Percentiles rank a stretch among this genome's conserved stretches.
phyloP scores from a whole-genome alignment of 2,329 filamentous ascomycete genomes.

The Epichloe coenophiala region DNA sequence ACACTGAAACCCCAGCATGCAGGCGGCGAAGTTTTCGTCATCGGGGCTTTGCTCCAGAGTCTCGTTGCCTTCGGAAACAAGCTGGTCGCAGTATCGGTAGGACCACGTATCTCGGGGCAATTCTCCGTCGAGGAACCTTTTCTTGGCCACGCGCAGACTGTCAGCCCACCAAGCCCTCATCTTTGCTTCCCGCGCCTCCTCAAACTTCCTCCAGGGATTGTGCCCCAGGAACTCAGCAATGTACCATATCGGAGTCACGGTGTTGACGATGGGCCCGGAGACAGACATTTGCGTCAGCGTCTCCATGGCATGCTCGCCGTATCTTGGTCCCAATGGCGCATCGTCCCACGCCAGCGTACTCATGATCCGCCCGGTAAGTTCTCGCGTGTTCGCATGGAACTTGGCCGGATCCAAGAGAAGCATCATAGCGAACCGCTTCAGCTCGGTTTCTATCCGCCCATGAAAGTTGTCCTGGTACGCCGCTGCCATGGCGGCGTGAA shows the following conservation, averaged over 20 bases:
- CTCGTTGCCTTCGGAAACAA: constrained; percentile 25
- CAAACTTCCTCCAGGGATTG: constrained; percentile 35
- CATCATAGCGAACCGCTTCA: constrained; percentile 30
- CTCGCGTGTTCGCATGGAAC: constrained; percentile 32
- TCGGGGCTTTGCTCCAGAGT: constrained; percentile 26
- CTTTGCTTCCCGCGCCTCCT: constrained; percentile 27
- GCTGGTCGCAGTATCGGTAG: constrained; percentile 15
- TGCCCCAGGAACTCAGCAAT: constrained; percentile 23
- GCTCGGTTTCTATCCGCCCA: constrained; percentile 33
- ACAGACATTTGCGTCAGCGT: constrained; percentile 38
- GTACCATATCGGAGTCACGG: constrained; percentile 33
- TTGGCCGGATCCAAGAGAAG: constrained; percentile 31
- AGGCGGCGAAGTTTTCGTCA: constrained; percentile 32
- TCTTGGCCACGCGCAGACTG: constrained; percentile 27
- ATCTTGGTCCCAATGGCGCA: constrained; percentile 29
- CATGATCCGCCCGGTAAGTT: constrained; percentile 37
- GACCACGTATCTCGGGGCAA: constrained; percentile 32
- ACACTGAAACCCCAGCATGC: constrained; percentile 38
- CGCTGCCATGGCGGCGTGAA: constrained; percentile 33
- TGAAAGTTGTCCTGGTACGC: constrained; percentile 29
- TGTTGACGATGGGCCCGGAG: constrained; percentile 37
- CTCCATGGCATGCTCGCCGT: constrained; percentile 31
- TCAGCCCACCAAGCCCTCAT: constrained; percentile 33
- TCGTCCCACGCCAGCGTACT: constrained; percentile 36
- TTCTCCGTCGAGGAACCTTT: constrained; percentile 24